A percentile compares a stretch with the other conserved stretches of the same genome.
These are phyloP conservation scores for Chernovozyma aurita DNA, from an alignment of 1,139 yeast genomes.

Conservation along the genomic window DNA sequence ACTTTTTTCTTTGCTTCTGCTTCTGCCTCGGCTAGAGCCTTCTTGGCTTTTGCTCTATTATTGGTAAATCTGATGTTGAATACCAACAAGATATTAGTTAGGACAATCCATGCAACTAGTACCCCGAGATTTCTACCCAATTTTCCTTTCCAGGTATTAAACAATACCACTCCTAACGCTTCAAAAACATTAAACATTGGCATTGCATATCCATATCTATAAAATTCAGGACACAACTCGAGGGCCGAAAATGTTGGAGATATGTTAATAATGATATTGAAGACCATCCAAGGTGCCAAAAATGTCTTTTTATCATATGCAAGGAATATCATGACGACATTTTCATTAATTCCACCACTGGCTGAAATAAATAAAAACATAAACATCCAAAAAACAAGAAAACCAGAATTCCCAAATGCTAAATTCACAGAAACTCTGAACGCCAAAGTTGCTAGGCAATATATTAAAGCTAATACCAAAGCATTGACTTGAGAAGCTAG, in stretches of 20 bases:
- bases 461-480: conserved; percentile 50
- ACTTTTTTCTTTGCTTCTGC: too few relatives aligned
- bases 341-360: conserved; percentile 62
- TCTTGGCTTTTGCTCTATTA: conserved; percentile 3
- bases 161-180: conserved; percentile 51
- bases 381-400: conserved; percentile 61
- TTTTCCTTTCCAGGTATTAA: conserved; percentile 50
- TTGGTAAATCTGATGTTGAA: conserved; percentile 7
- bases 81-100: conserved; percentile 29
- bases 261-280: conserved; percentile 56
- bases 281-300: conserved; percentile 59
- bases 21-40: too few relatives aligned
- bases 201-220: conserved; percentile 59
- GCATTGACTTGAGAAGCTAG: conserved; percentile 44
- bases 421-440: conserved; percentile 50
- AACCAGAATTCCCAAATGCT: conserved; percentile 59
- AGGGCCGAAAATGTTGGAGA: conserved; percentile 61
- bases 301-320: conserved; percentile 40
- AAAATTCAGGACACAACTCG: conserved; percentile 48
- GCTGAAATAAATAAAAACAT: conserved; percentile 58
- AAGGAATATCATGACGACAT: conserved; percentile 44
- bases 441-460: conserved; percentile 55
- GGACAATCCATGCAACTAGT: conserved; percentile 52
- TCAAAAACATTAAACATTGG: conserved; percentile 62
- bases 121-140: conserved; percentile 59